Base-by-base conservation (phyloP, 1,139 yeast genomes). In the Scheffersomyces illinoinensis region DNA sequence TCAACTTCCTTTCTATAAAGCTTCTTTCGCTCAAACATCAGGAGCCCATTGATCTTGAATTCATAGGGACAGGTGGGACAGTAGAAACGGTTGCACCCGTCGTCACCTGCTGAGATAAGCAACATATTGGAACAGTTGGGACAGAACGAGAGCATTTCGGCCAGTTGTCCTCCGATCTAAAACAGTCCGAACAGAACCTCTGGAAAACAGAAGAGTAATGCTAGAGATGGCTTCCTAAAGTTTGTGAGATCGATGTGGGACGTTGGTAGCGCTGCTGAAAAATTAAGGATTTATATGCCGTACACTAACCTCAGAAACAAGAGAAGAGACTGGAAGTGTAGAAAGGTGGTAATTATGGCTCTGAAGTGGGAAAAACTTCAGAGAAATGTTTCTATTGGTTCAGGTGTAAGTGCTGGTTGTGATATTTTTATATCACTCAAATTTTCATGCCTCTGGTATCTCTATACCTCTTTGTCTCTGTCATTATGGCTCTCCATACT, bases 1-100 rank as follows among this genome's bases (percentile, higher is more conserved):
- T 95, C 99, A 3, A 95, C 96, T 66, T 92, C 91, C 70, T 95
- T 95, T 71, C 97, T 82, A 49, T 91, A 90, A 70, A 95, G 82
- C 61, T 84, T 84, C 71, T 90, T 92, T 60, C 98, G 82, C 72
- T 93, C 98, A 73, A 81, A 95, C 76, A 95, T 87, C 69, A 89
- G 93, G 58, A 91, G 81, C 14, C 95, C 97, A 53, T 83, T 83
- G 57, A 95, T 91, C 54, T 93, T 91, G 73, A 93, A 95, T 69
- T 91, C 96, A 68, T 95, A 95, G 0, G 98, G 98, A 71, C 99
- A 95, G 1, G 98, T 92, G 8, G 93, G 87, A 73, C 99, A 95
- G 65, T 90, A 88, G 68, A 95, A 88, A 57, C 88, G 76, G 62
- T 81, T 81, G 58, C 77, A 70, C 18, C 78, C 79, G 59, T 76